Percentiles rank a stretch among this genome's conserved stretches.
phyloP scores from a whole-genome alignment of 2,329 filamentous ascomycete genomes.

The Cercospora sojina region DNA sequence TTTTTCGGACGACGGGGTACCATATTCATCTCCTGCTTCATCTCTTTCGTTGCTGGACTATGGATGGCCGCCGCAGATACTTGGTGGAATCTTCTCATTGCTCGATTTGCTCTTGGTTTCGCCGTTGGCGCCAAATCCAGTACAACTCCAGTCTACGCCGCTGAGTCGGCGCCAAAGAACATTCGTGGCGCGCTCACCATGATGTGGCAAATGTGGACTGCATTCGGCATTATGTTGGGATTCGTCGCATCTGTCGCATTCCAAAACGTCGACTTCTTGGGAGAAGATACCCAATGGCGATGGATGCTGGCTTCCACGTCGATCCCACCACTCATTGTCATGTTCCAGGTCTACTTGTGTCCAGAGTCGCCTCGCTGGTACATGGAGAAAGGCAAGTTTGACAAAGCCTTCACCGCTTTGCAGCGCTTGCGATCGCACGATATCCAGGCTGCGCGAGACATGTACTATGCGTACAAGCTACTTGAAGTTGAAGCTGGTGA shows the following conservation, averaged over 20 bases:
- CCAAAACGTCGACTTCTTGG: conserved; percentile 30
- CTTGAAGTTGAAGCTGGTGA: conserved; percentile 41
- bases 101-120: conserved; percentile 70
- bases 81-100: conserved; percentile 69
- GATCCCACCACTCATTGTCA: conserved; percentile 36
- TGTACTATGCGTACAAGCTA: conserved; percentile 40
- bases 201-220: conserved; percentile 47
- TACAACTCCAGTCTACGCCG: conserved; percentile 47
- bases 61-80: conserved; percentile 66
- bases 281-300: conserved; percentile 30
- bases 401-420: conserved; percentile 41
- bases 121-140: conserved; percentile 30
- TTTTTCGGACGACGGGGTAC: conserved; percentile 68
- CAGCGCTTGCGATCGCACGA: conserved; percentile 37
- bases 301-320: conserved; percentile 43
- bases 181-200: conserved; percentile 49
- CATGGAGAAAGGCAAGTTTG: conserved; percentile 42
- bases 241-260: conserved; percentile 44
- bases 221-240: conserved; percentile 49
- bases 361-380: conserved; percentile 44
- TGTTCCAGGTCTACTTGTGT: conserved; percentile 42
- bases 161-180: conserved; percentile 41
- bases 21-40: conserved; percentile 73
- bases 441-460: conserved; percentile 44
- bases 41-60: conserved; percentile 60